phyloP scores from a whole-genome alignment of 164 flowering plant species.

The Umbilicus rupestris region DNA sequence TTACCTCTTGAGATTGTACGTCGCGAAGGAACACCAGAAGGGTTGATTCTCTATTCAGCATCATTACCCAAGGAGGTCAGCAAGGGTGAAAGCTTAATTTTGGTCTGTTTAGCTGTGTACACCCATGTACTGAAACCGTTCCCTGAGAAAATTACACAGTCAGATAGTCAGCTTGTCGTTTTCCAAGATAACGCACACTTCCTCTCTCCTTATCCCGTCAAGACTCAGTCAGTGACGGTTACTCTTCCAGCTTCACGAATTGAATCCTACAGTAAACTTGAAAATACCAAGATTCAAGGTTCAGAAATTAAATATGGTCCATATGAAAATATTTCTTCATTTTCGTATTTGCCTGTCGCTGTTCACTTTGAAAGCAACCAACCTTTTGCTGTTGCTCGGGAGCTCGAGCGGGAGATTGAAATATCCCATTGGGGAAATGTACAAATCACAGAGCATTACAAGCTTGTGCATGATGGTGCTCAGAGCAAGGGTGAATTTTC shows the following conservation, averaged over 20 bases:
- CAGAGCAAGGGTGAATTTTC: constrained; percentile 79
- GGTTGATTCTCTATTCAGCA: constrained; percentile 53
- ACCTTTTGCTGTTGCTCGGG: constrained; percentile 74
- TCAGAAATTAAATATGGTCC: constrained; percentile 92
- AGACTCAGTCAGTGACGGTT: constrained; percentile 55
- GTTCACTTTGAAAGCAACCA: constrained; percentile 67
- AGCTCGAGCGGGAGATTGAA: constrained; percentile 80
- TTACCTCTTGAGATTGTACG: constrained; percentile 37
- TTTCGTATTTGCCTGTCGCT: constrained; percentile 53
- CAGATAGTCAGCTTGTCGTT: constrained; percentile 63
- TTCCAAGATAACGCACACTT: constrained; percentile 71
- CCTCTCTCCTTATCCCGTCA: constrained; percentile 72
- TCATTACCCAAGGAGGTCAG: constrained; percentile 50
- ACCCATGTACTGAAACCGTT: constrained; percentile 67
- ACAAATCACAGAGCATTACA: constrained; percentile 80
- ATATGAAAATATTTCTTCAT: constrained; percentile 57
- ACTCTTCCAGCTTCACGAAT: constrained; percentile 62
- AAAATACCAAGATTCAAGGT: constrained; percentile 53
- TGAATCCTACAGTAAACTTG: constrained; percentile 74
- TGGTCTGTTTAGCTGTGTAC: constrained; percentile 58
- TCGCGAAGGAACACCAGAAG: constrained; percentile 53
- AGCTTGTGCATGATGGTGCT: constrained; percentile 79
- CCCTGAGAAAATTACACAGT: constrained; percentile 83
- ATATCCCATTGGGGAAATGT: constrained; percentile 96
- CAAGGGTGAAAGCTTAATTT: constrained; percentile 47